Conservation (phyloP, 139 green algal species). For the Auxenochlorella pyrenoidosa region DNA sequence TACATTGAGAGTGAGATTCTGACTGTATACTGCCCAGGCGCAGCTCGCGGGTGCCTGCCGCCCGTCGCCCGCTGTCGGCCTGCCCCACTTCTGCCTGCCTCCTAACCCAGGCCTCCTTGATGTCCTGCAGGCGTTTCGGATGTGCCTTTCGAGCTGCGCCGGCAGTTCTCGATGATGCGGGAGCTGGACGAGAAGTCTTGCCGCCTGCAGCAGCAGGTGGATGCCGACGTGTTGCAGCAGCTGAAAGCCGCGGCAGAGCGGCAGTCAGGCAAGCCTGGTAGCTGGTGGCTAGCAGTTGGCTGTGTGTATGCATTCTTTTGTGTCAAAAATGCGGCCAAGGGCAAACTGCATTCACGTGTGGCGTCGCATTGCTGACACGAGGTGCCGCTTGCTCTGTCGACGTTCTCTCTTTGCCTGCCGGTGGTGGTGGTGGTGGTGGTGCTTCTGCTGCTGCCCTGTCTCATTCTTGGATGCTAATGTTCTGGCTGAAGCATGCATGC, state of each 20-base stretch:
- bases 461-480: too few relatives aligned
- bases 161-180: constrained; percentile 67
- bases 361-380: too few relatives aligned
- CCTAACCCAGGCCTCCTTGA: not conserved
- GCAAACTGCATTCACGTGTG: not conserved
- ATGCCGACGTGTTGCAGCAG: constrained; percentile 55
- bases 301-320: not conserved
- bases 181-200: constrained; percentile 69
- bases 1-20: constrained; percentile 58
- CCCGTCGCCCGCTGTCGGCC: not conserved
- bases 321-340: not conserved
- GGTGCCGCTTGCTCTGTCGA: too few relatives aligned
- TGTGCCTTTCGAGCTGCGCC: constrained; percentile 67
- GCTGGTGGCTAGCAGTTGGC: not conserved
- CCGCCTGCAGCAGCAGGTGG: constrained; percentile 54
- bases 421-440: too few relatives aligned
- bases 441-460: not conserved
- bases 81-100: not conserved
- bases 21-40: not conserved
- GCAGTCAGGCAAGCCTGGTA: constrained; percentile 8
- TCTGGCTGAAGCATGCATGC: not conserved
- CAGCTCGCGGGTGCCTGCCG: not conserved
- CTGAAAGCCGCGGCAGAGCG: constrained; percentile 33
- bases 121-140: constrained; percentile 52
- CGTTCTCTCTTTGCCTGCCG: too few relatives aligned